A percentile compares a stretch with the other conserved stretches of the same genome.
These are phyloP conservation scores for Ophiosphaerella korrae DNA, from an alignment of 2,329 filamentous ascomycete genomes.

Conservation along the genomic window DNA sequence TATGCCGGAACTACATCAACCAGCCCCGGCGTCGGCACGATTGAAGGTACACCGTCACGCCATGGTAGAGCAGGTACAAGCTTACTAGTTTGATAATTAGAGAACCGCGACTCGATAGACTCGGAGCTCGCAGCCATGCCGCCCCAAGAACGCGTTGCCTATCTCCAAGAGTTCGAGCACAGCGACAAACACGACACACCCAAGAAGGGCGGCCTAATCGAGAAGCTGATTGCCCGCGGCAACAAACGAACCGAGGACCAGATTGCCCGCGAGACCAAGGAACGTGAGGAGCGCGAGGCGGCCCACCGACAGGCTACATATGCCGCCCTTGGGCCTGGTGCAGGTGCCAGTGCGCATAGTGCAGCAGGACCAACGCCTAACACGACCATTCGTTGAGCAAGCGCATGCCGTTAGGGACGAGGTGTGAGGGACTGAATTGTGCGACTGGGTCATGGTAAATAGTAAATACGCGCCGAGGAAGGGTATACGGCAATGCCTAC, in stretches of 20 bases:
- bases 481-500: background rate
- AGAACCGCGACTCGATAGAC: conserved; percentile 39
- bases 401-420: background rate
- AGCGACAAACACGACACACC: conserved; percentile 37
- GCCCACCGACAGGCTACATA: conserved; percentile 14
- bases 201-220: conserved; percentile 41
- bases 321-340: conserved; percentile 17
- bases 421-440: background rate
- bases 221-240: conserved; percentile 41
- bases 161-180: conserved; percentile 44
- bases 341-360: conserved; percentile 19
- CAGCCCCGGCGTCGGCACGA: conserved; percentile 20
- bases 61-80: no score
- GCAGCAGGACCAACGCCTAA: conserved; percentile 16
- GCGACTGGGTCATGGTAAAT: no score
- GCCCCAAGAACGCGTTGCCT: conserved; percentile 41
- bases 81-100: conserved; percentile 8
- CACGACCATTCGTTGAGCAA: background rate
- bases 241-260: conserved; percentile 45
- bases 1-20: conserved; percentile 12
- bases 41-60: conserved; percentile 15
- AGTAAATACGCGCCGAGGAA: background rate
- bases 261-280: conserved; percentile 30
- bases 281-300: conserved; percentile 22
- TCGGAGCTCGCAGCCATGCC: conserved; percentile 40